phyloP scores from a whole-genome alignment of 495 filamentous ascomycete species.

The Astrothelium macrocarpum region DNA sequence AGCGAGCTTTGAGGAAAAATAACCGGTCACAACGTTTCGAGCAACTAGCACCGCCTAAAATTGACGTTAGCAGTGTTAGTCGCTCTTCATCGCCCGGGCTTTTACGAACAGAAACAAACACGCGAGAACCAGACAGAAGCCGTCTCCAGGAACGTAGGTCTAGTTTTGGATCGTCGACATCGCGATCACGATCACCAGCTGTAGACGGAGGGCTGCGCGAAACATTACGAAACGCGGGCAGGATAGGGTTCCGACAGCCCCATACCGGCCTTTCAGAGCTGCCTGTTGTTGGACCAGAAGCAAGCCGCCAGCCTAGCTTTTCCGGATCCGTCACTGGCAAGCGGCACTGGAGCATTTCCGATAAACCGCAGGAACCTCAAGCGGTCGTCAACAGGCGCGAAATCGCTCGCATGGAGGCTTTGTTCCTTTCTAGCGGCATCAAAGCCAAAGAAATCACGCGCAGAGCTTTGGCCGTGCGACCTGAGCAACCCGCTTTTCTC shows the following conservation, averaged over 20 bases:
- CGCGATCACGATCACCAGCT: slow-evolving; percentile 10
- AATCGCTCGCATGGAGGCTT: slow-evolving; percentile 59
- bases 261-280: background rate
- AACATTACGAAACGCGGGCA: background rate
- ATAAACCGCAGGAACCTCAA: slow-evolving; percentile 36
- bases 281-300: background rate
- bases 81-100: background rate
- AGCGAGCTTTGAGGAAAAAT: slow-evolving; percentile 24
- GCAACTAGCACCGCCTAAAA: slow-evolving; percentile 50
- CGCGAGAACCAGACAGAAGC: background rate
- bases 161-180: slow-evolving; percentile 1
- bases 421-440: slow-evolving; percentile 73
- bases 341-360: slow-evolving; percentile 63
- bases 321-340: slow-evolving; percentile 23
- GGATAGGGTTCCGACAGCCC: background rate
- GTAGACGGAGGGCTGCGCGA: background rate
- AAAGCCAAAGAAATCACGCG: slow-evolving; percentile 71
- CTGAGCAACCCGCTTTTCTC: slow-evolving; percentile 31
- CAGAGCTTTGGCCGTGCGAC: slow-evolving; percentile 42
- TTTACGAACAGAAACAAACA: background rate
- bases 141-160: background rate
- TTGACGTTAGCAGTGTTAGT: slow-evolving; percentile 38
- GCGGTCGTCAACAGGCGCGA: slow-evolving; percentile 41
- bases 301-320: background rate
- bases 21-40: slow-evolving; percentile 32